Conservation (phyloP, 75 land plant species). For the Azolla pinnata region DNA sequence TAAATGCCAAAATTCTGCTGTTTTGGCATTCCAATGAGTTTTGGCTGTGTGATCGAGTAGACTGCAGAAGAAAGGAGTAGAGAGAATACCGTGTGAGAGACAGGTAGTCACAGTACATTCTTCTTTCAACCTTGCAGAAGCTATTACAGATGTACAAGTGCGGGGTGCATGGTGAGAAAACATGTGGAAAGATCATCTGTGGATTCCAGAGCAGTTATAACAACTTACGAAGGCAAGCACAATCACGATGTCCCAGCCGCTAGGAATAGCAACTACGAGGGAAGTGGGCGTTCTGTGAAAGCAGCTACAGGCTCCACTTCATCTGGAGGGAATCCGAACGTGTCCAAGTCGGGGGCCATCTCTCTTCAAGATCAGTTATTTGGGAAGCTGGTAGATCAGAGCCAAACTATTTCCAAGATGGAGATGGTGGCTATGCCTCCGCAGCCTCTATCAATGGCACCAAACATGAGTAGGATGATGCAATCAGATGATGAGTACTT, state of each 20-base stretch:
- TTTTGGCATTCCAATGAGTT: no score
- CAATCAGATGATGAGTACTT: no score
- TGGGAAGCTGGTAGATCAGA: not conserved
- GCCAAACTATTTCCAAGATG: no score
- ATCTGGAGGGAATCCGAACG: not conserved
- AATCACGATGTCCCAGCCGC: slow-evolving; percentile 81
- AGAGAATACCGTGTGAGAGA: no score
- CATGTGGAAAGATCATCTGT: slow-evolving; percentile 78
- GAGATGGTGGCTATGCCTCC: no score
- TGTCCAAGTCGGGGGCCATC: not conserved
- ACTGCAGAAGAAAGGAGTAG: no score
- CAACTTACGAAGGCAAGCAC: slow-evolving; percentile 91
- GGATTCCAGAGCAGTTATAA: slow-evolving; percentile 74
- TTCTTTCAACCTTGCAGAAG: no score
- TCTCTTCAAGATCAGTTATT: slow-evolving; percentile 3
- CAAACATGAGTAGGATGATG: no score
- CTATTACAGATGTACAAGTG: slow-evolving; percentile 81
- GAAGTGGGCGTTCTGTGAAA: not conserved
- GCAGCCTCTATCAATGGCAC: no score
- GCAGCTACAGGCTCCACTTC: not conserved
- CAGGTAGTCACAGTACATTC: no score
- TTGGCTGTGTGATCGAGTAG: no score
- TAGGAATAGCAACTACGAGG: slow-evolving; percentile 46
- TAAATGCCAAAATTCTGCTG: no score
- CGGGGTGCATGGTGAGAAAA: slow-evolving; percentile 75